Evolutionary conservation across 345 rosid species (phyloP), one percentile per base, ranked within the genome.

Genomic region (Litchi chinensis): DNA sequence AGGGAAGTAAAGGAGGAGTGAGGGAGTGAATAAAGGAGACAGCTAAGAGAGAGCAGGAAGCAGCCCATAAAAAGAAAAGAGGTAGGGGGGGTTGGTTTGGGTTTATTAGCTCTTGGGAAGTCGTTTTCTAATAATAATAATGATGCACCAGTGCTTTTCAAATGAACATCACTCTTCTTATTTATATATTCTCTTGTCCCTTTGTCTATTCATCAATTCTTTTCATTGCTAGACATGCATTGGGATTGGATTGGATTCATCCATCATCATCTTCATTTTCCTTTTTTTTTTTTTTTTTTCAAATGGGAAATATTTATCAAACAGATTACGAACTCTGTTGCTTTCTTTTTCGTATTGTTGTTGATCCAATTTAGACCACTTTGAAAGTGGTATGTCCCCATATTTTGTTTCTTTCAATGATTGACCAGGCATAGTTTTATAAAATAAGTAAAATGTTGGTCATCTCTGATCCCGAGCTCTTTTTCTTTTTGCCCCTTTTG

Each of bases 401-500:
- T 70, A 59, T 63, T 68, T 7, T 46, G 68, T 71, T 83, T 79
- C 28, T 74, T 72, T 82, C 66, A 65, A 82, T 88, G 71, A 86
- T 84, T 73, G 83, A 80, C 81, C 62, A 19, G 10, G 13, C 10
- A 32, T 71, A 54, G 59, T 60, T 80, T 62, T 46, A 46, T 50
- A 15, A 54, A 22, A 60, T 8, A 22, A 19, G 65, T 22, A 22
- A n/a, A 60, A 9, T 60, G 65, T 60, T 57, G 63, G 63, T 19
- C 63, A 57, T 86, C 68, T 64, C 78, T 65, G 87, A 90, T 90
- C 92, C 92, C 92, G 83, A 90, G 84, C 39, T 79, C 79, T 77
- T 79, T 82, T 70, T 75, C 60, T 60, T 60, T 76, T 75, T 68
- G 79, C 39, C 56, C 79, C 79, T 86, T 85, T 84, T 85, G 85